Conservation (phyloP, 345 rosid genomes). For the Leavenworthia alabamica region DNA sequence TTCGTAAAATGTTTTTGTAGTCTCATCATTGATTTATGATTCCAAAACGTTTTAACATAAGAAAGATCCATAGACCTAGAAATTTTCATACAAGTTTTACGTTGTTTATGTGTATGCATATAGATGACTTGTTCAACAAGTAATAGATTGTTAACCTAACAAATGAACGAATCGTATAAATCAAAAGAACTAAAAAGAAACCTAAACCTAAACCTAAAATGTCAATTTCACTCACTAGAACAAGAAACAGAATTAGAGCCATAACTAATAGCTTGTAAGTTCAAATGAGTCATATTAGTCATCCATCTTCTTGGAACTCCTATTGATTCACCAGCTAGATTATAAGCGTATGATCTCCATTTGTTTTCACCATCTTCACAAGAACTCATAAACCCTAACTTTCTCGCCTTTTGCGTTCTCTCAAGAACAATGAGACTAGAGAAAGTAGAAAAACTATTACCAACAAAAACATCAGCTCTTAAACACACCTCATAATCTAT, state of each 20-base stretch:
- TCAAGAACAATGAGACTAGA: constrained; percentile 86
- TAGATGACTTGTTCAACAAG: constrained; percentile 8
- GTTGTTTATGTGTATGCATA: too few species aligned
- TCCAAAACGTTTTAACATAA: constrained; percentile 34
- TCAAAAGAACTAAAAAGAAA: neutral
- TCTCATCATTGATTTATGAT: neutral
- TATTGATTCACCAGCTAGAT: constrained; percentile 51
- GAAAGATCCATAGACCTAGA: constrained; percentile 7
- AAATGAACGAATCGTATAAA: constrained; percentile 25
- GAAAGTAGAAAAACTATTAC: constrained; percentile 93
- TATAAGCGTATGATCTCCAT: constrained; percentile 93
- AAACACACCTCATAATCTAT: constrained; percentile 93
- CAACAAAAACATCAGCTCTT: constrained; percentile 78
- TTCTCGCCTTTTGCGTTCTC: constrained; percentile 70
- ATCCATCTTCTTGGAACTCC: constrained; percentile 69
- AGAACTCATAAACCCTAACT: constrained; percentile 49
- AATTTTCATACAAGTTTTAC: neutral
- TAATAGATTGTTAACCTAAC: neutral
- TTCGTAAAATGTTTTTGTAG: constrained; percentile 10
- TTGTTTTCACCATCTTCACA: constrained; percentile 44
- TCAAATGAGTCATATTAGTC: constrained; percentile 77
- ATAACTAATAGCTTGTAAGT: constrained; percentile 74
- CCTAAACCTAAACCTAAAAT: constrained; percentile 7
- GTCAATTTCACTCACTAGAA: constrained; percentile 29
- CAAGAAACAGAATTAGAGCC: constrained; percentile 72